Percentiles rank a stretch among this genome's conserved stretches.
phyloP scores from a whole-genome alignment of 2,329 filamentous ascomycete genomes.

The Hymenotorrendiella dingleyae region DNA sequence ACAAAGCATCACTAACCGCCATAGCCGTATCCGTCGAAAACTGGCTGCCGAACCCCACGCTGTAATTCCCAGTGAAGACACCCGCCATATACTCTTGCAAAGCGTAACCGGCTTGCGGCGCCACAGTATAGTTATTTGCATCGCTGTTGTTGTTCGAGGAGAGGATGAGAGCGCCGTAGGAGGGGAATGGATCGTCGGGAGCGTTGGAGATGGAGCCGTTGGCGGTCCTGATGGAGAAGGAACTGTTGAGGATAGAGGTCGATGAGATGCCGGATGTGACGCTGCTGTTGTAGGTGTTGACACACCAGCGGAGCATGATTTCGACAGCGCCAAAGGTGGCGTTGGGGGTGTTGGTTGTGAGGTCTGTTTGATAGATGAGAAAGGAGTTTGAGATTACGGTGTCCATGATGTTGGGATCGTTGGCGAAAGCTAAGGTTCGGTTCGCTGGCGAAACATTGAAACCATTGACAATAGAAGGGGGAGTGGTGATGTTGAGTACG shows the following conservation, averaged over 20 bases:
- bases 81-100: not conserved
- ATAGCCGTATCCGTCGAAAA: not conserved
- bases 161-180: not conserved
- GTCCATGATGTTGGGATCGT: not conserved
- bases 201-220: no score
- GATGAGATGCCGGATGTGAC: not conserved
- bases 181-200: no score
- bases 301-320: slow-evolving; percentile 9
- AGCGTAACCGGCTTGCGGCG: not conserved
- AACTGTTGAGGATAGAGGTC: not conserved
- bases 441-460: not conserved
- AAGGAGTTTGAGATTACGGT: slow-evolving; percentile 7
- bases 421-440: slow-evolving; percentile 2
- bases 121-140: not conserved
- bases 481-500: slow-evolving; percentile 7
- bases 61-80: not conserved
- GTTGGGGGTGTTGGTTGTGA: not conserved
- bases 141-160: not conserved
- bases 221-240: no score
- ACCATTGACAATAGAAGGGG: not conserved
- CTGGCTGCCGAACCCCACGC: not conserved
- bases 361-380: slow-evolving; percentile 6
- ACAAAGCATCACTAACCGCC: not conserved
- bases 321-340: slow-evolving; percentile 6
- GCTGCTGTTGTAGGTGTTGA: slow-evolving; percentile 8